Evolutionary conservation across 164 flowering plant species (phyloP), one percentile per base, ranked within the genome.

Genomic region (Aristolochia contorta): DNA sequence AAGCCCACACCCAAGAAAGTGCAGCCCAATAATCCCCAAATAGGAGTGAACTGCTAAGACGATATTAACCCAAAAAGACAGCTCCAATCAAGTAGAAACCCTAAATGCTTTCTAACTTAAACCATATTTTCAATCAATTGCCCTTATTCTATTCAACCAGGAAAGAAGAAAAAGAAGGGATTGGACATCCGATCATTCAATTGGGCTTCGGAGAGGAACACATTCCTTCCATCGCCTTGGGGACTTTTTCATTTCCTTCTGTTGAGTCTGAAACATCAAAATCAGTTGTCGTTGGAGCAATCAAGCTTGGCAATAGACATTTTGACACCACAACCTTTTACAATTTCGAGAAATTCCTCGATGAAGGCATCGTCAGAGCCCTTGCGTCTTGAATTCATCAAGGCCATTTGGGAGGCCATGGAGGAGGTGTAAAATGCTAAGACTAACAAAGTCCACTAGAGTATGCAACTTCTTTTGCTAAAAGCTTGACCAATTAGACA

Each of bases 401-500:
- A 37, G 41, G 50, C 30, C 19, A 33, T 53, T 8, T 67, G 71
- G 71, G 68, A 56, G 23, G 65, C 63, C 60, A 72, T 65, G 69
- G 69, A 68, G 43, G 62, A 69, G n/a, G 50, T 73, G 77, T 52
- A 57, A 47, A 7, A 53, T 15, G 21, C 66, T 69, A 0, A 71
- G 73, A 21, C 68, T 74, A 5, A 21, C 66, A 3, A 73, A 66
- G 15, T 60, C 65, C 30, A 74, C 67, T 56, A 71, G 77, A 3
- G 77, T 74, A 18, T 67, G 77, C 61, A 74, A 74, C 46, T 69
- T 74, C 58, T 25, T 71, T 4, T 52, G 58, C 52, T 67, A 70
- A 59, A 72, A 65, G 61, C 60, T 72, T 12, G 20, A 25, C 2
- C 16, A 72, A 13, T 53, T 72, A n/a, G n/a, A n/a, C n/a, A n/a